Base-by-base conservation (phyloP, 352 stramenopile genomes). In the Pythium brachiatum region DNA sequence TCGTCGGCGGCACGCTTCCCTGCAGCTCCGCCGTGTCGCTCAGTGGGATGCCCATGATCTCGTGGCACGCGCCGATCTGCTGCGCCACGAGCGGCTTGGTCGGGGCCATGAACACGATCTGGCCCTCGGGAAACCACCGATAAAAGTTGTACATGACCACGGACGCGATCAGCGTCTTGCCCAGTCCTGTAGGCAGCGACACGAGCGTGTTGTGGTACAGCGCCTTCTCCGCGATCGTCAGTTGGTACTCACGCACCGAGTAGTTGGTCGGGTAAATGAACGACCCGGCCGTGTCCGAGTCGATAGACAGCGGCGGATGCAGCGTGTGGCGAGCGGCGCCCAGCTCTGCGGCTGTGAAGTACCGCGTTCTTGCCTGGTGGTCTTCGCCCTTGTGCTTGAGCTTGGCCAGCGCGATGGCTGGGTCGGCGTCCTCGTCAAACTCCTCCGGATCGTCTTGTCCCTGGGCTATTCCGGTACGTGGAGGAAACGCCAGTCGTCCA, bases 61-160 rank as follows among this genome's bases (percentile, higher is more conserved):
- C 83, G 60, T 97, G 81, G 63, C 97, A 99, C 15, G 97, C 97
- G 56, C 96, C 70, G 48, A 99, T 97, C 81, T 99, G 98, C 73
- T 99, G 98, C 25, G 88, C 87, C 23, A 99, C 97, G 21, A 99
- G 74, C 5, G 98, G 97, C 73, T 98, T 92, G 8, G 98, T 99
- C 0, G 97, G 98, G 6, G 98, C 98, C 75, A 99, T 95, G 75
- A 99, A 99, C n/a, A 98, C 91, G 41, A 98, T 94, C 53, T 97
- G 95, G 16, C 89, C 89, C 7, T 68, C 75, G 7, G 97, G 96
- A 73, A 99, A 99, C 97, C 97, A 99, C 6, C 96, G 83, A 72
- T 99, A 98, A 68, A 96, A 99, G 83, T 99, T 99, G 82, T 99
- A 99, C 95, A 99, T 99, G 38, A 99, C 97, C 3, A 99, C 97